Conservation (phyloP, 2,329 filamentous ascomycete species). For the Karstenula rhodostoma region DNA sequence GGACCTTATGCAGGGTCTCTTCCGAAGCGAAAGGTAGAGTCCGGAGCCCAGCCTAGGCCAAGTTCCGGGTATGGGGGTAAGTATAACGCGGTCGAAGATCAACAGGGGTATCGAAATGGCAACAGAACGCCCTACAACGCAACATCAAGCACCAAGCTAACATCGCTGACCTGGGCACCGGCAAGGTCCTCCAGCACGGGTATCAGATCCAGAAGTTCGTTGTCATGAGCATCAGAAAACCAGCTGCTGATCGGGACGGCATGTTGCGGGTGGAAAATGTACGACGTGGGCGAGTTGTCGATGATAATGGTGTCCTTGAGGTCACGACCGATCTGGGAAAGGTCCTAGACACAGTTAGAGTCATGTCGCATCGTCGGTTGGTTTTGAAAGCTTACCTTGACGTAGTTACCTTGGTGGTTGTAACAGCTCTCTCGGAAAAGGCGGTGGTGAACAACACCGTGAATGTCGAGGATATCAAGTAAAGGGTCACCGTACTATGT, state of each 20-base stretch:
- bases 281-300: conserved; percentile 98
- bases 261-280: conserved; percentile 99
- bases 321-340: conserved; percentile 95
- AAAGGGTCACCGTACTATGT: conserved; percentile 91
- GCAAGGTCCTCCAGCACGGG: conserved; percentile 98
- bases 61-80: conserved; percentile 9
- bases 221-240: conserved; percentile 99
- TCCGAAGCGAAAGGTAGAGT: conserved; percentile 30
- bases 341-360: conserved; percentile 63
- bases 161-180: conserved; percentile 86
- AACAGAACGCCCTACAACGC: conserved; percentile 58
- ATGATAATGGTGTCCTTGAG: conserved; percentile 99
- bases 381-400: conserved; percentile 68
- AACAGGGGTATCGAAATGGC: conserved; percentile 10
- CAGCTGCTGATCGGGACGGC: conserved; percentile 99
- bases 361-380: conserved; percentile 8
- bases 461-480: conserved; percentile 95
- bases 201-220: conserved; percentile 96
- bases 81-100: conserved; percentile 17
- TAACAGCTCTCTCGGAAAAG: conserved; percentile 98
- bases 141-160: conserved; percentile 97
- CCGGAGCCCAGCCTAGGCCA: conserved; percentile 8
- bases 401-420: conserved; percentile 99
- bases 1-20: conserved; percentile 17
- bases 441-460: conserved; percentile 93